Conservation (phyloP, 1,284 basidiomycete genomes). For the Malassezia japonica region DNA sequence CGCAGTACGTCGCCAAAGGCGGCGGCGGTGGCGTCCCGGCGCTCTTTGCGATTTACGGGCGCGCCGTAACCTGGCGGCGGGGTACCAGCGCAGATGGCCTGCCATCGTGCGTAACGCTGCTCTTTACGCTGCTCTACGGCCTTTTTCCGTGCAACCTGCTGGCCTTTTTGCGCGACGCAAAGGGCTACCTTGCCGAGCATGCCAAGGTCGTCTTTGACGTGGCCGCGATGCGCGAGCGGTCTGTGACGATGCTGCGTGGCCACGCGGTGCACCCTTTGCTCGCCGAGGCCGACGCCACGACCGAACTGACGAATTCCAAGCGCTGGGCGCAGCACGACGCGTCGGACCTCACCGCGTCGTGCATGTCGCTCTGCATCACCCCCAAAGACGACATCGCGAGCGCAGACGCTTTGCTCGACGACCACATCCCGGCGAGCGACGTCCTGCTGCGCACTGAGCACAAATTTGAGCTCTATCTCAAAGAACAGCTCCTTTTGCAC, state of each 20-base stretch:
- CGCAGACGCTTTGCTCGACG: background rate
- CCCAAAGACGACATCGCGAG: background rate
- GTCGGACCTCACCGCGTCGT: slow-evolving; percentile 62
- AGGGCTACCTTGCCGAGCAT: slow-evolving; percentile 54
- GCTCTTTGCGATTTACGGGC: slow-evolving; percentile 36
- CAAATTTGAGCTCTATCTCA: slow-evolving; percentile 47
- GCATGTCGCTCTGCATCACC: slow-evolving; percentile 49
- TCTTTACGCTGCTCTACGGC: slow-evolving; percentile 71
- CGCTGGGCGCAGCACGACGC: slow-evolving; percentile 63
- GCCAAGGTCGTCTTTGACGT: slow-evolving; percentile 55
- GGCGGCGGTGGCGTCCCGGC: slow-evolving; percentile 33
- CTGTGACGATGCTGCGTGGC: slow-evolving; percentile 56
- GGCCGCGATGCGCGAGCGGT: slow-evolving; percentile 49
- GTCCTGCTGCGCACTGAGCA: slow-evolving; percentile 37
- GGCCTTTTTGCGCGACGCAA: slow-evolving; percentile 62
- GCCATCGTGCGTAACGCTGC: slow-evolving; percentile 30
- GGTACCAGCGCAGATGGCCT: slow-evolving; percentile 27
- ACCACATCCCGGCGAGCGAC: background rate
- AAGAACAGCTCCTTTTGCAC: slow-evolving; percentile 46
- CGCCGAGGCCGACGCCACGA: slow-evolving; percentile 58
- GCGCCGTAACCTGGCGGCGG: slow-evolving; percentile 38
- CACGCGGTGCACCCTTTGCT: slow-evolving; percentile 66
- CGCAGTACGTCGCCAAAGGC: slow-evolving; percentile 38
- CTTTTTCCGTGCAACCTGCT: slow-evolving; percentile 75
- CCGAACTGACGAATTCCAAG: slow-evolving; percentile 59